These are phyloP conservation scores for Serendipita sp. DNA, from an alignment of 768 basidiomycete species.

Conservation along the genomic window DNA sequence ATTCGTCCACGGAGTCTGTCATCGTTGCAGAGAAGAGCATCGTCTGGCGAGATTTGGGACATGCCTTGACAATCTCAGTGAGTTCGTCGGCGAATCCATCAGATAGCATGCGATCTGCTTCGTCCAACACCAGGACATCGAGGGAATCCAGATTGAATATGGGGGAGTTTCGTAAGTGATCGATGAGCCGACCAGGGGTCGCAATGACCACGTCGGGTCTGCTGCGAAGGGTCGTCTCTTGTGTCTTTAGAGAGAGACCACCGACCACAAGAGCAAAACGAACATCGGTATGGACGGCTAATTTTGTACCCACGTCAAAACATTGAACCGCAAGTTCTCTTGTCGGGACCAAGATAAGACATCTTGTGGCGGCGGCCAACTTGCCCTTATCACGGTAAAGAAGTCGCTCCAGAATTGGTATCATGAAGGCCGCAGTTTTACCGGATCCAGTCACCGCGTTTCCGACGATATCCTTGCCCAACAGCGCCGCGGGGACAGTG, in stretches of 20 bases:
- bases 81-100: constrained; percentile 94
- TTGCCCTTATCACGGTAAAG: constrained; percentile 82
- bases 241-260: constrained; percentile 84
- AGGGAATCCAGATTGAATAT: constrained; percentile 83
- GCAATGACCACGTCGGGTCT: constrained; percentile 91
- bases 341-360: constrained; percentile 85
- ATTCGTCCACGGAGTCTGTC: constrained; percentile 89
- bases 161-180: constrained; percentile 90
- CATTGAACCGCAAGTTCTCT: constrained; percentile 94
- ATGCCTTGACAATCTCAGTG: constrained; percentile 80
- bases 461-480: constrained; percentile 93
- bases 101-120: constrained; percentile 93
- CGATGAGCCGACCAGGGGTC: constrained; percentile 93
- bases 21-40: constrained; percentile 99
- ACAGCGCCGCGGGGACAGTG: constrained; percentile 81
- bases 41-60: constrained; percentile 78
- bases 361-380: constrained; percentile 71
- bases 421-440: constrained; percentile 93
- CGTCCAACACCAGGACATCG: constrained; percentile 88
- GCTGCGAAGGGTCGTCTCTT: constrained; percentile 69
- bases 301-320: constrained; percentile 73
- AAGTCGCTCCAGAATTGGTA: constrained; percentile 86
- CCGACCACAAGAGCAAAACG: constrained; percentile 86
- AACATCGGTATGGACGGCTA: constrained; percentile 78
- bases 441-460: constrained; percentile 94